Evolutionary conservation across 2,329 filamentous ascomycete species (phyloP), one percentile per base, ranked within the genome.

Genomic region (Hymenoscyphus scutula): DNA sequence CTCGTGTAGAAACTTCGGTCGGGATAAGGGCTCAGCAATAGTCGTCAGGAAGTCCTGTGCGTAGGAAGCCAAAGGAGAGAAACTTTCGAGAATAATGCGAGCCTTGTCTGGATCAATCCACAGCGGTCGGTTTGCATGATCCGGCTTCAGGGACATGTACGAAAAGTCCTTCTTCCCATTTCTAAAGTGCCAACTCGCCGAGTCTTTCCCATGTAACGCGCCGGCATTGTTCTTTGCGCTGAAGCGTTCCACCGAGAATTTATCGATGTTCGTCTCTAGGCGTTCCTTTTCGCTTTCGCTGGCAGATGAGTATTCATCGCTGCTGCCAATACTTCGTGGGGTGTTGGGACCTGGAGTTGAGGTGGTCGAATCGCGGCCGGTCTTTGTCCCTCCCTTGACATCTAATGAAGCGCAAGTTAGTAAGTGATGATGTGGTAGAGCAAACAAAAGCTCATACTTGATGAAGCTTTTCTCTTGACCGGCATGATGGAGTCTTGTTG

Each of bases 11-110:
- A 92, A 94, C 5, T 88, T 90, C 62, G 95, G 94, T 64, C 94
- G 87, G 38, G 93, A 97, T 63, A 94, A 82, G 19, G 94, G 95
- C 78, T 99, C 94, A 66, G 94, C 91, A 69, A 99, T 94, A 55
- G 95, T 97, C 71, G 96, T 97, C 63, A 99, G 81, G 74, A 99
- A 97, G 75, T 97, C 92, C 74, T 97, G 92, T 0, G 92, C 94
- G 72, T 93, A 89, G 62, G 89, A 84, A 62, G 94, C 92, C 62
- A 95, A 81, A 2, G 93, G 90, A 59, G 91, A 94, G 79, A 97
- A 98, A 70, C 92, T 96, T 80, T 99, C 94, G 53, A 98, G 82
- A 32, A 96, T 95, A 73, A 98, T 95, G 67, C 89, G 88, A 38
- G 91, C 92, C 73, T 90, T 91, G 55, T 89, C 81, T 2, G 92